Percentiles rank a stretch among this genome's conserved stretches.
Conservation (phyloP, 2,329 filamentous ascomycete species). For the Colletotrichum viniferum region DNA sequence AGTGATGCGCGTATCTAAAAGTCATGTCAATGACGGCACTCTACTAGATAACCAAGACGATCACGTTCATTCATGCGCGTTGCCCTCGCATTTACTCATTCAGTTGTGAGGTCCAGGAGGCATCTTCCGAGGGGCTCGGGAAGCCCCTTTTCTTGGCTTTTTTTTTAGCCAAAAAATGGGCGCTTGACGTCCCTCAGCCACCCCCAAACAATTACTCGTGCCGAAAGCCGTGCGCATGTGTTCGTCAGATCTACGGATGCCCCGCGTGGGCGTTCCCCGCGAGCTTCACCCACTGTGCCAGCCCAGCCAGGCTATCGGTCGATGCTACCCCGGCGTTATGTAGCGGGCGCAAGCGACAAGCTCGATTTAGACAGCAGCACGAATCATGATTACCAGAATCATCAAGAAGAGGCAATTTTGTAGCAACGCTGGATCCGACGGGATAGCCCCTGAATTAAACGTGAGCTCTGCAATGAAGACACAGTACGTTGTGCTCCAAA, state of each 20-base stretch:
- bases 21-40: background rate
- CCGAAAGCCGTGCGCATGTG: background rate
- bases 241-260: background rate
- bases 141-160: background rate
- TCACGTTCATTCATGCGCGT: background rate
- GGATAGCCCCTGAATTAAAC: background rate
- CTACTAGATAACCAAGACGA: background rate
- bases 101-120: background rate
- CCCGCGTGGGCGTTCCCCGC: background rate
- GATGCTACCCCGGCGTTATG: background rate
- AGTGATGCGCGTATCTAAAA: background rate
- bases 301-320: background rate
- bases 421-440: background rate
- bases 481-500: accelerated
- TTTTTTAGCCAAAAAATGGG: background rate
- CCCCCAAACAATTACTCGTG: background rate
- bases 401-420: background rate
- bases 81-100: background rate
- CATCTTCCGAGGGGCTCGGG: background rate
- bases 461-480: background rate
- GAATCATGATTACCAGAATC: background rate
- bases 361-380: background rate
- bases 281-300: background rate
- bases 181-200: background rate
- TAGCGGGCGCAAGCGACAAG: background rate